phyloP scores from a whole-genome alignment of 495 filamentous ascomycete species.

The Penicillium coprophilum region DNA sequence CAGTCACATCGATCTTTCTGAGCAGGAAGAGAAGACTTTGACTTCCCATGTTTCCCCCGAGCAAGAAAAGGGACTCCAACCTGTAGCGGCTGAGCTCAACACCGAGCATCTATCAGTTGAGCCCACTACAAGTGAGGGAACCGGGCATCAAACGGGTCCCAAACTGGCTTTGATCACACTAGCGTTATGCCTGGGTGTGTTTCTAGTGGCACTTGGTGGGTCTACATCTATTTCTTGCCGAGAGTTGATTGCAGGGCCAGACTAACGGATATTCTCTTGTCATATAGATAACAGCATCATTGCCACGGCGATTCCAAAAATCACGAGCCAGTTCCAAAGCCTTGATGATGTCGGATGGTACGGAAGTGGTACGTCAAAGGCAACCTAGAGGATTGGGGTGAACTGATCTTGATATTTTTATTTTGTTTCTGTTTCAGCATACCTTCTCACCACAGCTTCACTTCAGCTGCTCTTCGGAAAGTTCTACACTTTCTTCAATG shows the following conservation, averaged over 20 bases:
- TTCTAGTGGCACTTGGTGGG: constrained; percentile 4
- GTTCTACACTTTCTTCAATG: constrained; percentile 53
- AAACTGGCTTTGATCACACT: constrained; percentile 1
- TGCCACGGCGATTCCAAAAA: constrained; percentile 42
- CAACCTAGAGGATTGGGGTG: constrained; percentile 24
- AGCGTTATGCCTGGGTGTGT: constrained; percentile 1
- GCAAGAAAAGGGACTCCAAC: not conserved
- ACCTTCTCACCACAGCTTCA: constrained; percentile 56
- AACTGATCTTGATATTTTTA: constrained; percentile 1
- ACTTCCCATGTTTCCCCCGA: not conserved
- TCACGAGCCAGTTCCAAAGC: constrained; percentile 45
- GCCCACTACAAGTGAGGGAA: not conserved
- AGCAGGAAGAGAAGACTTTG: not conserved
- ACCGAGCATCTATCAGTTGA: not conserved
- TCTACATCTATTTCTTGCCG: not conserved
- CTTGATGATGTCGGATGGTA: constrained; percentile 49
- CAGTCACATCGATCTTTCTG: not conserved
- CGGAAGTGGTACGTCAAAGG: constrained; percentile 24
- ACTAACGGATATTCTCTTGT: constrained; percentile 16
- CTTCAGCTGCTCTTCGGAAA: constrained; percentile 53
- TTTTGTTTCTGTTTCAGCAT: constrained; percentile 27
- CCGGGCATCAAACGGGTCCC: not conserved
- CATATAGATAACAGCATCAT: constrained; percentile 52
- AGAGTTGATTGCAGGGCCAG: not conserved
- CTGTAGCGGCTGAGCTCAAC: not conserved